These are phyloP conservation scores for Botrytis galanthina DNA, from an alignment of 2,329 filamentous ascomycete species.

Conservation along the genomic window DNA sequence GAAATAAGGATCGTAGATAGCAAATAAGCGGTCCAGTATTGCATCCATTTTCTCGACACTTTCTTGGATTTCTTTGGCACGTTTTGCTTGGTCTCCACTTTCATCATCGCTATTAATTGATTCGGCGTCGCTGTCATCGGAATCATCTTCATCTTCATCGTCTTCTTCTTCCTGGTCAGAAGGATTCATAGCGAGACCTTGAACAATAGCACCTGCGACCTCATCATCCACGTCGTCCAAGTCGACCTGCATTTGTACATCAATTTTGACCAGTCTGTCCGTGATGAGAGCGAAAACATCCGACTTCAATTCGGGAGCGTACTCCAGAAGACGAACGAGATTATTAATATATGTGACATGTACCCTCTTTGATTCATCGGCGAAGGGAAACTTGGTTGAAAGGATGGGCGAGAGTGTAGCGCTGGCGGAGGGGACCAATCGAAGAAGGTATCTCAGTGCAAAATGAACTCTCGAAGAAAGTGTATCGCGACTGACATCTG, in stretches of 20 bases:
- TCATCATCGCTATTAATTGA: constrained; percentile 71
- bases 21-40: constrained; percentile 84
- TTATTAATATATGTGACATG: constrained; percentile 89
- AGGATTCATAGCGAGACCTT: constrained; percentile 45
- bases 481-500: constrained; percentile 59
- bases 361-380: constrained; percentile 71
- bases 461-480: constrained; percentile 73
- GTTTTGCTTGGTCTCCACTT: constrained; percentile 59
- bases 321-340: constrained; percentile 71
- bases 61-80: constrained; percentile 70
- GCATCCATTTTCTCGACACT: constrained; percentile 90
- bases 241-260: constrained; percentile 92
- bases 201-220: constrained; percentile 69
- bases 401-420: constrained; percentile 67
- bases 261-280: constrained; percentile 85
- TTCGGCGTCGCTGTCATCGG: constrained; percentile 64
- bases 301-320: constrained; percentile 72
- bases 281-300: constrained; percentile 82
- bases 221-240: constrained; percentile 92
- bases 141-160: constrained; percentile 47
- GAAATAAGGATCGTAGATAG: constrained; percentile 74
- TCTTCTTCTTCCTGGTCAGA: constrained; percentile 54
- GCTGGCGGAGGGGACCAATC: constrained; percentile 77
- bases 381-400: constrained; percentile 68
- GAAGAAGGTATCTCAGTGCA: constrained; percentile 71